Conservation (phyloP, 2,329 filamentous ascomycete genomes). For the Phaeoacremonium minimum region DNA sequence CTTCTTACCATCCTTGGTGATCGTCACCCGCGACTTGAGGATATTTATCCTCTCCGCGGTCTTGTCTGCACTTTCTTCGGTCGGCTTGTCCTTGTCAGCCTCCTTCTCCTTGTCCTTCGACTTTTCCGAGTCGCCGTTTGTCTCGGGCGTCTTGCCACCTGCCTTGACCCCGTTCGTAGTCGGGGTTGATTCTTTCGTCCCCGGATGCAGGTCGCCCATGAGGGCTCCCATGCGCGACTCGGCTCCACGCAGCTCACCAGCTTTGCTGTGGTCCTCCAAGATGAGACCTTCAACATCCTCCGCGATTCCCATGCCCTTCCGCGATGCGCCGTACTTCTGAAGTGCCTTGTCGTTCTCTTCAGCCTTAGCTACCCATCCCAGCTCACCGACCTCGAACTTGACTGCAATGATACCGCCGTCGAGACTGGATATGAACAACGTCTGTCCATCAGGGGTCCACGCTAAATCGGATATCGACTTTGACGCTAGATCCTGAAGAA, state of each 20-base stretch:
- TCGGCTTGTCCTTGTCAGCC: constrained; percentile 26
- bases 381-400: constrained; percentile 78
- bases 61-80: constrained; percentile 49
- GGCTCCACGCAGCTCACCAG: constrained; percentile 81
- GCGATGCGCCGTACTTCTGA: constrained; percentile 85
- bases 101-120: constrained; percentile 21
- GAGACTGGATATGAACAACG: constrained; percentile 78
- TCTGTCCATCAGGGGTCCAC: constrained; percentile 90
- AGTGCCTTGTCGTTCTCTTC: constrained; percentile 91
- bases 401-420: constrained; percentile 84
- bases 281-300: constrained; percentile 87
- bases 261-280: constrained; percentile 88
- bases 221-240: constrained; percentile 97
- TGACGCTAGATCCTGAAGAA: constrained; percentile 79
- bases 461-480: constrained; percentile 94
- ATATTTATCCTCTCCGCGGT: constrained; percentile 48
- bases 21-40: constrained; percentile 86
- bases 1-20: constrained; percentile 97
- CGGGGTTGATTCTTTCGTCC: constrained; percentile 43
- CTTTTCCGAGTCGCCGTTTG: constrained; percentile 14
- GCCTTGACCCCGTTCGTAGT: constrained; percentile 49
- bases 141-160: constrained; percentile 21
- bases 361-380: constrained; percentile 81
- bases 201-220: constrained; percentile 75
- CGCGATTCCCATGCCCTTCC: constrained; percentile 84